Evolutionary conservation across 164 flowering plant species (phyloP).

Genomic region (Aristolochia contorta): DNA sequence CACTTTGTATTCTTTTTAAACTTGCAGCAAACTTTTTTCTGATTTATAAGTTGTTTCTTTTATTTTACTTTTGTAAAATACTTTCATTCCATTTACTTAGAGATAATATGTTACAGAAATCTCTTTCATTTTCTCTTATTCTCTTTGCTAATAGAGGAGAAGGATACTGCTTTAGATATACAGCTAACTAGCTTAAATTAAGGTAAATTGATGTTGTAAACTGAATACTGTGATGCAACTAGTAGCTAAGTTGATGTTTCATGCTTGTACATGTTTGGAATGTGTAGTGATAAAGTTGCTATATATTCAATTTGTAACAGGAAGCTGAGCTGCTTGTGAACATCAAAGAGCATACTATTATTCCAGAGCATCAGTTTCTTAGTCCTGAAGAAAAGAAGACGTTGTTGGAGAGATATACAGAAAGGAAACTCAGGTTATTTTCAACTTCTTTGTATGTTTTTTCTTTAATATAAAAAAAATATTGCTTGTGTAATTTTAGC

Average conservation of each 20-base stretch:
- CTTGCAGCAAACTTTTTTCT: background rate
- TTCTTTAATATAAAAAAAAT: background rate
- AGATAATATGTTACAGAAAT: background rate
- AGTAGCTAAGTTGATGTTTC: too few relatives aligned
- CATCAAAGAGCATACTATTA: constrained; percentile 77
- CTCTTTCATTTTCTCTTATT: too few relatives aligned
- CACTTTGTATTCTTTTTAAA: background rate
- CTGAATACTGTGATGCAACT: too few relatives aligned
- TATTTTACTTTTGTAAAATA: background rate
- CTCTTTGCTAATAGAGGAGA: too few relatives aligned
- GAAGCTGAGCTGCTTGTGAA: constrained; percentile 78
- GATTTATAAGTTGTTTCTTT: background rate
- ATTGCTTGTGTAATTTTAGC: background rate
- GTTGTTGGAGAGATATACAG: constrained; percentile 67
- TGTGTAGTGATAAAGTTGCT: background rate
- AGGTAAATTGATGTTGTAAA: too few relatives aligned
- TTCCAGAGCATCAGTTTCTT: constrained; percentile 87
- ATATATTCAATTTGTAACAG: constrained; percentile 21
- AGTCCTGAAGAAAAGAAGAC: constrained; percentile 66
- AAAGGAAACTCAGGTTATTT: constrained; percentile 84
- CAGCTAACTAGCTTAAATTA: too few relatives aligned
- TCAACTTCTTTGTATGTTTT: background rate
- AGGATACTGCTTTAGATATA: too few relatives aligned
- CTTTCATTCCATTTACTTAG: background rate
- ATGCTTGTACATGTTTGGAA: too few relatives aligned